These are phyloP conservation scores for Cucumis cinereus DNA, from an alignment of 306 rosid species.

Conservation along the genomic window DNA sequence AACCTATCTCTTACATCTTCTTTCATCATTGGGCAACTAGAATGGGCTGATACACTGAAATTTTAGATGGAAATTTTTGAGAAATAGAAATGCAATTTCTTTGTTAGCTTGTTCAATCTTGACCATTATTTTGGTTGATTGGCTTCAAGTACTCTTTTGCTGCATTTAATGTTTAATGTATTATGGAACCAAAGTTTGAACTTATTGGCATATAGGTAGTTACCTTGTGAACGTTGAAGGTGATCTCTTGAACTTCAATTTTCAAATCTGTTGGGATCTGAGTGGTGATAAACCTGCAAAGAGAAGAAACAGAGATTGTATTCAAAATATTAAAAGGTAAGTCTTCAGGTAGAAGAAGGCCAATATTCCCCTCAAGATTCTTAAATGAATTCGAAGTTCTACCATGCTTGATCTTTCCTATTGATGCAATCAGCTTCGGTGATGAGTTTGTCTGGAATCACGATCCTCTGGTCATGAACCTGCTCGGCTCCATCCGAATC, in stretches of 20 bases:
- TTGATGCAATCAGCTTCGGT: constrained; percentile 35
- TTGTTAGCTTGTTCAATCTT: neutral
- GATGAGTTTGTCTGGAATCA: constrained; percentile 45
- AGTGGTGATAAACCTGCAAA: constrained; percentile 71
- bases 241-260: constrained; percentile 53
- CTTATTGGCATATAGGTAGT: neutral
- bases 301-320: neutral
- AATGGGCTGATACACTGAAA: neutral
- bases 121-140: neutral
- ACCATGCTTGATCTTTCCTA: constrained; percentile 50
- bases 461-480: constrained; percentile 40
- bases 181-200: neutral
- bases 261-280: constrained; percentile 68
- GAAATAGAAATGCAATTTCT: neutral
- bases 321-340: neutral
- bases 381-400: constrained; percentile 8
- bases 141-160: neutral
- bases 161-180: constrained; percentile 7
- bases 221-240: constrained; percentile 88
- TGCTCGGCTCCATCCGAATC: constrained; percentile 27
- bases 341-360: neutral
- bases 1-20: neutral
- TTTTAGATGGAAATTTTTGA: neutral
- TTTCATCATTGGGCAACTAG: neutral
- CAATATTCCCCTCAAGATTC: neutral